Evolutionary conservation across 345 rosid genomes (phyloP).

Genomic region (Limnanthes douglasii): DNA sequence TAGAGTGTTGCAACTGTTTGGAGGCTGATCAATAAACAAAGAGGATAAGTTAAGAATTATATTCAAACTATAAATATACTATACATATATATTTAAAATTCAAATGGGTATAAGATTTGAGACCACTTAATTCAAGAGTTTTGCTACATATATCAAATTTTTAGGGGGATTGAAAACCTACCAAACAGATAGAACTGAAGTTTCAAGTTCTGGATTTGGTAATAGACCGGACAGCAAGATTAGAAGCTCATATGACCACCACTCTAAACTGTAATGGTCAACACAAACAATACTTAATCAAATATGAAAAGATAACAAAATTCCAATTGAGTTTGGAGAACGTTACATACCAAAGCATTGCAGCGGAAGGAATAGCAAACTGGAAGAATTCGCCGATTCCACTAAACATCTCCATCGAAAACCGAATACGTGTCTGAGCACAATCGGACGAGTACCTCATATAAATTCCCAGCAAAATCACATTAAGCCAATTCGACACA

Average conservation of each 20-base stretch:
- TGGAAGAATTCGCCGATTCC: slow-evolving; percentile 18
- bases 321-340: background rate
- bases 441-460: slow-evolving; percentile 21
- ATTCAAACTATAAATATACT: too few species aligned
- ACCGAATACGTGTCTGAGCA: slow-evolving; percentile 12
- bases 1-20: slow-evolving; percentile 16
- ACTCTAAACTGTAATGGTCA: slow-evolving; percentile 26
- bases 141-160: background rate
- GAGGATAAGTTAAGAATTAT: too few species aligned
- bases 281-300: background rate
- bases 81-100: too few species aligned
- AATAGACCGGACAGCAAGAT: slow-evolving; percentile 32
- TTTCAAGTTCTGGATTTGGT: slow-evolving; percentile 43
- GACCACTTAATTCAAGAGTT: background rate
- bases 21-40: slow-evolving; percentile 10
- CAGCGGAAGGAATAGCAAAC: slow-evolving; percentile 30
- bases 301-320: background rate
- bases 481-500: slow-evolving; percentile 31
- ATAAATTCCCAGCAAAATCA: slow-evolving; percentile 14
- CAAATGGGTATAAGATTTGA: too few species aligned
- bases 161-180: slow-evolving; percentile 2
- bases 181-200: slow-evolving; percentile 62
- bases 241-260: slow-evolving; percentile 57
- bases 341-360: slow-evolving; percentile 27
- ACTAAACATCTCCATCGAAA: slow-evolving; percentile 10